Evolutionary conservation across 352 stramenopile species (phyloP).

Genomic region (Pelagophyceae sp.): DNA sequence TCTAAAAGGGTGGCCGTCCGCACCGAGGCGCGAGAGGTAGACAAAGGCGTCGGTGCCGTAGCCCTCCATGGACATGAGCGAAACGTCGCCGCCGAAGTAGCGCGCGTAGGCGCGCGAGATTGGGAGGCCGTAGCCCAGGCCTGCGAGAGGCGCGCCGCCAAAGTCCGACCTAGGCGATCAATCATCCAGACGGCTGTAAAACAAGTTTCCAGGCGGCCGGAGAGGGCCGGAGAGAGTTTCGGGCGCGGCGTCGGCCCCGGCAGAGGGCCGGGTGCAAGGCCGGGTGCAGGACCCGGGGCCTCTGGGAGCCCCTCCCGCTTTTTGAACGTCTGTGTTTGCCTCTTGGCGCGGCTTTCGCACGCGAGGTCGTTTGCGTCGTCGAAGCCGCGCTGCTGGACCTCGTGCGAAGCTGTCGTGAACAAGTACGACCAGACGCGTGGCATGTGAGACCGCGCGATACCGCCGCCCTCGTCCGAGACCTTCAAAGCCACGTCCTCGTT

Average conservation of each 20-base stretch:
- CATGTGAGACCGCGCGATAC: slow-evolving; percentile 94
- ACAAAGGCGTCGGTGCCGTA: slow-evolving; percentile 92
- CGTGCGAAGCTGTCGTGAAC: slow-evolving; percentile 96
- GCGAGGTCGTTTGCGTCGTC: slow-evolving; percentile 27
- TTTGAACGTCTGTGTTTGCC: neutral
- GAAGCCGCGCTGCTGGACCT: slow-evolving; percentile 46
- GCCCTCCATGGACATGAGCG: slow-evolving; percentile 99
- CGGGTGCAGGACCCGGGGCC: too few relatives aligned
- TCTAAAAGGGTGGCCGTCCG: slow-evolving; percentile 48
- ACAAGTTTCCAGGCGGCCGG: too few relatives aligned
- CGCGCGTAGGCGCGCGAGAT: slow-evolving; percentile 87
- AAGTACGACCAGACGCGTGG: slow-evolving; percentile 96
- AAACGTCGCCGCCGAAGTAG: slow-evolving; percentile 98
- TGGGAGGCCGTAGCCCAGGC: slow-evolving; percentile 90
- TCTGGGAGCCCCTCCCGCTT: too few relatives aligned
- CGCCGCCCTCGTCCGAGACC: slow-evolving; percentile 97
- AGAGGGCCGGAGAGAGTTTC: too few relatives aligned
- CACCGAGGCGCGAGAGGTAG: slow-evolving; percentile 55
- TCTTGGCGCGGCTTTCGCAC: slow-evolving; percentile 34
- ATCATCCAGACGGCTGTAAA: too few relatives aligned
- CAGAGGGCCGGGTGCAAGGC: too few relatives aligned
- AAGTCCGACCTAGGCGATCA: slow-evolving; percentile 27
- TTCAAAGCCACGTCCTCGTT: slow-evolving; percentile 99
- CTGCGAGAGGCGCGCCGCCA: slow-evolving; percentile 63
- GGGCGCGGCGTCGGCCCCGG: too few relatives aligned